Evolutionary conservation across 169 alveolate genomes (phyloP).

Genomic region (Ichthyophthirius multifiliis): DNA sequence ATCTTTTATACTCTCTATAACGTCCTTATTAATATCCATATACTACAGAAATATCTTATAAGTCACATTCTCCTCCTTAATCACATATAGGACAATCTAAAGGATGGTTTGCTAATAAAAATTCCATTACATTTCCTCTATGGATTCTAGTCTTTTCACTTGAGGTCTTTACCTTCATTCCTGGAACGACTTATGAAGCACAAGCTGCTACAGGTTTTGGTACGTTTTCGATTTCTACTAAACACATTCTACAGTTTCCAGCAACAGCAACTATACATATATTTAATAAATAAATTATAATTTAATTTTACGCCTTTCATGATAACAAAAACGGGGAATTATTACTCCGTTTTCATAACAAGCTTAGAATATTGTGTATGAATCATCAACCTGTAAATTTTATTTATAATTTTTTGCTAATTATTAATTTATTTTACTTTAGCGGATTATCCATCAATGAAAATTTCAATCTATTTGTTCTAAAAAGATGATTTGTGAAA

Average conservation of each 20-base stretch:
- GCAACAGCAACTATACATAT: slow-evolving; percentile 57
- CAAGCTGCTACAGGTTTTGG: slow-evolving; percentile 82
- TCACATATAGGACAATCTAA: slow-evolving; percentile 86
- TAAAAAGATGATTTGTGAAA: slow-evolving; percentile 8
- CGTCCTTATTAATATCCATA: slow-evolving; percentile 74
- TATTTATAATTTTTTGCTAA: neutral
- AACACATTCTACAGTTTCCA: slow-evolving; percentile 85
- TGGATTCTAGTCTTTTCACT: slow-evolving; percentile 72
- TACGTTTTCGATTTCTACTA: slow-evolving; percentile 76
- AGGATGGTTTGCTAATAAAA: slow-evolving; percentile 85
- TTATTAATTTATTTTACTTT: slow-evolving; percentile 7
- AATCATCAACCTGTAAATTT: slow-evolving; percentile 66
- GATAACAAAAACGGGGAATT: slow-evolving; percentile 79
- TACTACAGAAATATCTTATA: slow-evolving; percentile 69
- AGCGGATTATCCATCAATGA: slow-evolving; percentile 63
- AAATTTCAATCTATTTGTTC: slow-evolving; percentile 56
- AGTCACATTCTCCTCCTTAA: slow-evolving; percentile 87
- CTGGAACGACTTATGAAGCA: slow-evolving; percentile 72
- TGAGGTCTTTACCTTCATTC: slow-evolving; percentile 70
- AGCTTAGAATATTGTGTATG: slow-evolving; percentile 75
- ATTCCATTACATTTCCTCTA: slow-evolving; percentile 85
- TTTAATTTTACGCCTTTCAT: slow-evolving; percentile 52
- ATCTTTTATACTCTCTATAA: slow-evolving; percentile 72
- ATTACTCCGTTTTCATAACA: slow-evolving; percentile 74
- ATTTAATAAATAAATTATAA: neutral